Conservation (phyloP, 139 green algal species). For the Zygnema circumcarinatum region DNA sequence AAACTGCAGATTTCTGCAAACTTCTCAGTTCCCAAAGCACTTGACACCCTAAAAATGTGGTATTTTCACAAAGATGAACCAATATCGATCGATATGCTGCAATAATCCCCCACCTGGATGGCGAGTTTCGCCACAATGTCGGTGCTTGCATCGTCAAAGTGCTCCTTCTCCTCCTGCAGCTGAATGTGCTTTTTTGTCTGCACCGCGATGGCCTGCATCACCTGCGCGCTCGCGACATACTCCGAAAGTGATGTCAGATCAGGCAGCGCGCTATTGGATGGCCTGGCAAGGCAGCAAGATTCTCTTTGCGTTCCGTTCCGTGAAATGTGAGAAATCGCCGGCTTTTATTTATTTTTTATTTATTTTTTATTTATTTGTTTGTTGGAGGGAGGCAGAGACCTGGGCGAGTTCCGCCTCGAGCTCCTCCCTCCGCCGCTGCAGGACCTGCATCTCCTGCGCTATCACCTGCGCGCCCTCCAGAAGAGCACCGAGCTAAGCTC, state of each 20-base stretch:
- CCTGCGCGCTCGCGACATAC: constrained; percentile 22
- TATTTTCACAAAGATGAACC: too few species aligned
- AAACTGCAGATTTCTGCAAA: neutral
- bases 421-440: constrained; percentile 32
- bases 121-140: constrained; percentile 49
- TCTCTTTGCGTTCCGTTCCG: too few species aligned
- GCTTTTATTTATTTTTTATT: too few species aligned
- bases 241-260: neutral
- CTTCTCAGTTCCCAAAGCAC: neutral
- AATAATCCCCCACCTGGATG: constrained; percentile 23
- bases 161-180: constrained; percentile 60
- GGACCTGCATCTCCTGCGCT: constrained; percentile 28
- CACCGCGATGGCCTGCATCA: constrained; percentile 39
- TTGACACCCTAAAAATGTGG: too few species aligned
- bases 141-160: constrained; percentile 51
- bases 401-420: constrained; percentile 47
- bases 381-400: too few species aligned
- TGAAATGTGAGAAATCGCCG: too few species aligned
- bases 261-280: too few species aligned
- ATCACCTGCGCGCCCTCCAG: constrained; percentile 4
- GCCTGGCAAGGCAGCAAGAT: too few species aligned
- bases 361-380: too few species aligned
- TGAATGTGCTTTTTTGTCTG: constrained; percentile 46
- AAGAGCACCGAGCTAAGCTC: too few species aligned
- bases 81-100: neutral